Base-by-base conservation (phyloP, 768 basidiomycete species). In the Neoboletus brunneissimus region DNA sequence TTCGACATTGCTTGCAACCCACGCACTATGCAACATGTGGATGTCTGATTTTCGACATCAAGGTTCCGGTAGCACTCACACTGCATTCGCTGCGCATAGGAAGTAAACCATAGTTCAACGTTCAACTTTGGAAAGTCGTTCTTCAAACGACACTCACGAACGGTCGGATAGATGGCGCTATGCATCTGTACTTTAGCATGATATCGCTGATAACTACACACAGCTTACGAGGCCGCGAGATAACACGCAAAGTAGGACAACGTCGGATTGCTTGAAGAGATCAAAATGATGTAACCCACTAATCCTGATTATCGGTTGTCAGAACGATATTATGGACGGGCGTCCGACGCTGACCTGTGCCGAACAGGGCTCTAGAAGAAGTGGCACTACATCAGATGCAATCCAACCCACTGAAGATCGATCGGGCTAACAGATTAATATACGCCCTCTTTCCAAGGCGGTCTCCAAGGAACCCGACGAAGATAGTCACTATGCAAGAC, bases 181-280 rank as follows among this genome's bases (percentile, higher is more conserved):
- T 29, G 25, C 7, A 27, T 38, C 27, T 1, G 2, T 5, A 34
- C 25, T 23, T 67, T 13, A 64, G 55, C 20, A 31, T 20, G 29
- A 35, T 4, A 20, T 35, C 13, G 32, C 16, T 11, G 41, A 53
- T 10, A 22, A 37, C 25, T 9, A 27, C 23, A 11, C 25, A 16
- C 20, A 43, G 76, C 87, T 74, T 61, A 87, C 86, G 83, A 85
- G 23, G 84, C 81, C 18, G 86, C 89, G 5, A 89, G 72, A 66
- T 81, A 91, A 23, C 83, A 81, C 5, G 87, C 87, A 60, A 89
- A 87, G 66, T 89, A 89, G 6, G 86, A 88, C 40, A 89, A 66
- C 2, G 78, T 80, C n/a, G 85, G 76, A 22, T 74, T 82, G 27
- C 72, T 79, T 1, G 87, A 87, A 42, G 72, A 72, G 20, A 87